Evolutionary conservation across 2,329 filamentous ascomycete species (phyloP).

Genomic region (Fusarium poae): DNA sequence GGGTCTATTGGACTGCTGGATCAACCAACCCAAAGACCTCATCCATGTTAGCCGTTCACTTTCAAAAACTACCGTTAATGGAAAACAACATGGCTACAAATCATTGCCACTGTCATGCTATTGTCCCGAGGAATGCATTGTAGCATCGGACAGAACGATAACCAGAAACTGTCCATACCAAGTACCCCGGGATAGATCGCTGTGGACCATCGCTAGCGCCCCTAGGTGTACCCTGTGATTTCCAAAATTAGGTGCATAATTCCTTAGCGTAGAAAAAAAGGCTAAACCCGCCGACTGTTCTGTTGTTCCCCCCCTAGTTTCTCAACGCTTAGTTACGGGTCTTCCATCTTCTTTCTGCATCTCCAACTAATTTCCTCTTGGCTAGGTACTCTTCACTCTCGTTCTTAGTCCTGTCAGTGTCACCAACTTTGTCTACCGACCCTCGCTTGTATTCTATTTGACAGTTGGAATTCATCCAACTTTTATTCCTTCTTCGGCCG

Average conservation of each 20-base stretch:
- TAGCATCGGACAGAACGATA: not conserved
- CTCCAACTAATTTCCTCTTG: conserved; percentile 20
- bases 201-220: conserved; percentile 11
- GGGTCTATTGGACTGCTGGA: not conserved
- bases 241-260: conserved; percentile 32
- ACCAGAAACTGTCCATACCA: not conserved
- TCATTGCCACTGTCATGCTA: not conserved
- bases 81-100: not conserved
- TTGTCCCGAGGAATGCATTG: not conserved
- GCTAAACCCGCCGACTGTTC: conserved; percentile 18
- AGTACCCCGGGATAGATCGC: conserved; percentile 24
- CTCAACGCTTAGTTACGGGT: conserved; percentile 16
- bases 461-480: conserved; percentile 10
- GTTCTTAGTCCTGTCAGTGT: conserved; percentile 15
- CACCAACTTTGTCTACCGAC: conserved; percentile 28
- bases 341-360: conserved; percentile 16
- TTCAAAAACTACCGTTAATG: no score
- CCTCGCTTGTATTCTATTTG: conserved; percentile 24
- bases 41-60: not conserved
- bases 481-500: conserved; percentile 3
- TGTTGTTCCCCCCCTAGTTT: conserved; percentile 33
- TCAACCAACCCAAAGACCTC: not conserved
- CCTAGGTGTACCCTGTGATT: conserved; percentile 14
- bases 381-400: conserved; percentile 18
- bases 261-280: conserved; percentile 26